Evolutionary conservation across 768 basidiomycete species (phyloP).

Genomic region (Termitomyces sp.): DNA sequence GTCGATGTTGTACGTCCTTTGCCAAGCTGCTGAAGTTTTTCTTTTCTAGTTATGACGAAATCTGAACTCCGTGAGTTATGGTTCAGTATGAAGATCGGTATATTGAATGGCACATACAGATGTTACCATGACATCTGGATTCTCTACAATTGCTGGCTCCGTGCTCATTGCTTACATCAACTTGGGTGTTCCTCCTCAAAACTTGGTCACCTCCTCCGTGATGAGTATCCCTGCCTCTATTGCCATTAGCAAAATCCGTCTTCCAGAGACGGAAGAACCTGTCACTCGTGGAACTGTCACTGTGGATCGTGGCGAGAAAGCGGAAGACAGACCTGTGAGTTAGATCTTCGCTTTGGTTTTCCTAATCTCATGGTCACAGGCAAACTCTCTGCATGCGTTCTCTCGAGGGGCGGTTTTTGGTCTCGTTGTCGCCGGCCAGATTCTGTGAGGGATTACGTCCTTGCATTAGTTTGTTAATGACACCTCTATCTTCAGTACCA

Average conservation of each 20-base stretch:
- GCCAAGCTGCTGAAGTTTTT: background rate
- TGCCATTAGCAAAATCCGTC: constrained; percentile 82
- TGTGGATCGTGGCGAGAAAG: constrained; percentile 69
- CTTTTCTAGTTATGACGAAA: constrained; percentile 57
- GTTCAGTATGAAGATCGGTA: background rate
- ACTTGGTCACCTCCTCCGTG: constrained; percentile 81
- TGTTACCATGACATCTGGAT: constrained; percentile 86
- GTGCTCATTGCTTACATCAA: constrained; percentile 81
- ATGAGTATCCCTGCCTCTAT: constrained; percentile 97
- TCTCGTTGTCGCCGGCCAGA: constrained; percentile 81
- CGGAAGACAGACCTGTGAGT: constrained; percentile 47
- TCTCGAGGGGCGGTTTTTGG: constrained; percentile 82
- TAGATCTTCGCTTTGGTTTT: background rate
- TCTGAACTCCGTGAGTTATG: constrained; percentile 63
- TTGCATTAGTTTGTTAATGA: constrained; percentile 6
- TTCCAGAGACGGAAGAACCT: constrained; percentile 82
- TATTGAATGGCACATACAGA: constrained; percentile 24
- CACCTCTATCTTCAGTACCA: constrained; percentile 40
- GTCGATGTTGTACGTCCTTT: constrained; percentile 11
- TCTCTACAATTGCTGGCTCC: constrained; percentile 90
- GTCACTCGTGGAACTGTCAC: constrained; percentile 78
- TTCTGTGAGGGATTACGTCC: constrained; percentile 46
- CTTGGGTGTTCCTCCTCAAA: constrained; percentile 72
- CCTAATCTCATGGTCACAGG: constrained; percentile 18
- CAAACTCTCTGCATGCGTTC: constrained; percentile 87